Base-by-base conservation (phyloP, 2,329 filamentous ascomycete species). In the Metarhizium humberi region DNA sequence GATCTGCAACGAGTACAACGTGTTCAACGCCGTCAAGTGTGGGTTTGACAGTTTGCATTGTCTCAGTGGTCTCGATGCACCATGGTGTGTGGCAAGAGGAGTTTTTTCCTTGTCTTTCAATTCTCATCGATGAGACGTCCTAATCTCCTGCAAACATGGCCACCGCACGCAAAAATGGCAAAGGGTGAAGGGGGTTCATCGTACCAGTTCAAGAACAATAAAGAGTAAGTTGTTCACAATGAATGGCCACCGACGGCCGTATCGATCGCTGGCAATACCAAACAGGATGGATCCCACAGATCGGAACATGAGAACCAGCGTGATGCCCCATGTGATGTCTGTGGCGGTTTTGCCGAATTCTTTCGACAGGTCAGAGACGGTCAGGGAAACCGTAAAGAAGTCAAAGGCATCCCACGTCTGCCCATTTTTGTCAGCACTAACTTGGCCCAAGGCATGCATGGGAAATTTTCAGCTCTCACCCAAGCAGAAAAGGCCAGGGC, bases 201-300 rank as follows among this genome's bases (percentile, higher is more conserved):
- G 71, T 64, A 85, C 86, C 63, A 91, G 75, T 68, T 92, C 87
- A 10, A 92, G 75, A 6, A 84, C 67, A 42, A 88, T 85, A 56
- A 92, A 83, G 20, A 92, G 74, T 25, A 89, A 57, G 69, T 90
- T 88, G 71, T 91, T 91, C 57, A 87, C 65, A 14, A 91, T 78
- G 73, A 91, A 90, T 1, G 87, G 87, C 85, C 87, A 89, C 64
- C 81, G 82, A 50, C 80, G 71, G 4, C 80, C 80, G 59, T 80
- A 84, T 40, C 78, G 73, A 67, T 84, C 80, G 20, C 75, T 70
- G 0, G 76, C 76, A 30, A 81, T 72, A 58, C 80, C 80, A 54
- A 83, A 83, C 10, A 75, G 20, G 47, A 81, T 68, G 4, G 79
- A 77, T 0, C 80, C 80, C 11, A 81, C 69, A 5, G 79, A 79